A percentile compares a stretch with the other conserved stretches of the same genome.
Conservation (phyloP, 2,329 filamentous ascomycete species). For the Calonectria leucothoes region DNA sequence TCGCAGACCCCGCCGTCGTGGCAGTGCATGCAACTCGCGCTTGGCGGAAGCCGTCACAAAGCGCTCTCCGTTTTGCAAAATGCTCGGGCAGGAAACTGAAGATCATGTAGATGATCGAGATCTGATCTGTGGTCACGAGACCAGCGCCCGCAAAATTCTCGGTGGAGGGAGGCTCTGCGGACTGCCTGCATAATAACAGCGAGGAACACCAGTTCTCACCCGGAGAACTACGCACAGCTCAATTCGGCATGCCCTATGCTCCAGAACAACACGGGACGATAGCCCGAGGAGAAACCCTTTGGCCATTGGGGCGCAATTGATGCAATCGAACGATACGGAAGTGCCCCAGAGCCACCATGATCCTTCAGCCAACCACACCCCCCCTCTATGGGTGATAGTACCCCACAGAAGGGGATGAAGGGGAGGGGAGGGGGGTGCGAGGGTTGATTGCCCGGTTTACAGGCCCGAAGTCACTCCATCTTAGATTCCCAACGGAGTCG, state of each 20-base stretch:
- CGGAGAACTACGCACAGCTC: background rate
- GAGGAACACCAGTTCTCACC: background rate
- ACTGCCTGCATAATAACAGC: background rate
- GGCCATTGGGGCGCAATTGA: background rate
- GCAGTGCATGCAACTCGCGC: constrained; percentile 41
- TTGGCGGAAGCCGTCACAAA: constrained; percentile 30
- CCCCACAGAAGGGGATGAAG: background rate
- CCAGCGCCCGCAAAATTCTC: constrained; percentile 1
- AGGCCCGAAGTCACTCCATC: constrained; percentile 19
- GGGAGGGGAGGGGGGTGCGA: constrained; percentile 20
- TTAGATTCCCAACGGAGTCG: constrained; percentile 33
- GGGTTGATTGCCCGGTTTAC: constrained; percentile 4
- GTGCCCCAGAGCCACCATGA: constrained; percentile 5
- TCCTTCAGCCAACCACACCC: background rate
- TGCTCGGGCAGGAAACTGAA: background rate
- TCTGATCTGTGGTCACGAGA: constrained; percentile 35
- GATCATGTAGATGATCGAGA: background rate
- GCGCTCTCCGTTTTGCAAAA: constrained; percentile 15
- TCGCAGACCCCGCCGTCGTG: constrained; percentile 30
- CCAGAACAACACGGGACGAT: background rate
- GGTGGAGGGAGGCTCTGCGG: constrained; percentile 16
- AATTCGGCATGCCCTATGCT: background rate
- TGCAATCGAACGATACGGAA: background rate
- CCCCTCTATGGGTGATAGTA: background rate
- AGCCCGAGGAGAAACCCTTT: background rate